Evolutionary conservation across 1,139 yeast species (phyloP).

Genomic region (Kluyveromyces marxianus): DNA sequence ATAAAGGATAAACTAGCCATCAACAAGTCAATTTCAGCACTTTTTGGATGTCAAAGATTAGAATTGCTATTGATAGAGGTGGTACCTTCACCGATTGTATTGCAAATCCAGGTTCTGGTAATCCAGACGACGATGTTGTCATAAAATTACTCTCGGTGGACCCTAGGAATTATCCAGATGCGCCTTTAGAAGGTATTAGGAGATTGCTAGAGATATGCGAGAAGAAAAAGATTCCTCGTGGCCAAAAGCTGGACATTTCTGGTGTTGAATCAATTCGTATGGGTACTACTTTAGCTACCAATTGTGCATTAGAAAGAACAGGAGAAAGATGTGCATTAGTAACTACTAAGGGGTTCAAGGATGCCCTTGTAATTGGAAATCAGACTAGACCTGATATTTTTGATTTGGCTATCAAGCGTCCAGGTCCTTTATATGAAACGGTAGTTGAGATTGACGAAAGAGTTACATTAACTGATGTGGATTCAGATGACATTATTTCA

Average conservation of each 20-base stretch:
- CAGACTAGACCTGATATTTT: conserved; percentile 61
- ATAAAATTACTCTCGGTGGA: conserved; percentile 76
- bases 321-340: conserved; percentile 45
- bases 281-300: conserved; percentile 81
- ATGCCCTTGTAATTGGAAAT: conserved; percentile 58
- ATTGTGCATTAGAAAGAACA: conserved; percentile 52
- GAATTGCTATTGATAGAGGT: conserved; percentile 51
- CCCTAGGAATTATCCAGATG: conserved; percentile 77
- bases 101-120: conserved; percentile 39
- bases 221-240: conserved; percentile 44
- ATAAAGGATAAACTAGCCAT: no score
- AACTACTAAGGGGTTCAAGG: conserved; percentile 47
- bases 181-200: conserved; percentile 86
- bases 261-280: conserved; percentile 53
- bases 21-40: neutral
- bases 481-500: conserved; percentile 30
- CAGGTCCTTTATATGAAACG: conserved; percentile 50
- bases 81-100: conserved; percentile 86
- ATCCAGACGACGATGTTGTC: conserved; percentile 44
- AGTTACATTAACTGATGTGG: conserved; percentile 61
- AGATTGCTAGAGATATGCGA: conserved; percentile 58
- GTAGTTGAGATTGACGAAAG: conserved; percentile 66
- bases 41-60: conserved; percentile 13
- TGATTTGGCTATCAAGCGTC: conserved; percentile 52
- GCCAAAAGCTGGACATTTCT: conserved; percentile 39